Base-by-base conservation (phyloP, 2,329 filamentous ascomycete genomes). In the Fusarium metavorans region DNA sequence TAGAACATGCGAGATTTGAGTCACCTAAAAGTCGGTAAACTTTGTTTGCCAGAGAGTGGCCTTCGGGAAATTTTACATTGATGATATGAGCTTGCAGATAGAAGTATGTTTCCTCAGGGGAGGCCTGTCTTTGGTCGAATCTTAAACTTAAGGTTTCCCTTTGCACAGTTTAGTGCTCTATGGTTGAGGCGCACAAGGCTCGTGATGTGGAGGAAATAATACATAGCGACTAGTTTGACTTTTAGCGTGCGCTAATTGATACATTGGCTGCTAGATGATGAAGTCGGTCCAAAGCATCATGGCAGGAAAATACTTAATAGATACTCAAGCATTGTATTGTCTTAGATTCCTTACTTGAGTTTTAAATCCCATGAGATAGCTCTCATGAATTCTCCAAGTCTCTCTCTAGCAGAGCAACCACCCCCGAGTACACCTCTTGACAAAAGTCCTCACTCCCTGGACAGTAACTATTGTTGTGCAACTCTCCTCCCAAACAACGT, bases 401-500 rank as follows among this genome's bases (percentile, higher is more conserved):
- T 18, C 2, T 32, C 27, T 20, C 48, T 5, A 52, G 27, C n/a
- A 52, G 11, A 14, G 27, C 3, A 7, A 32, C 11, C 3, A 52
- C 27, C 11, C 27, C 18, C 7, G 48, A 8, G 11, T 32, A 52
- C 6, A 52, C 27, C 18, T 52, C 48, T 14, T 52, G 48, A 11
- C 48, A 52, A 52, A 52, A 32, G 27, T 52, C 48, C 27, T 52
- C 48, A 14, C 48, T 32, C 27, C 48, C 10, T n/a, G 48, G 8
- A 20, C 2, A 32, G 18, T 32, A 32, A n/a, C 11, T 32, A n/a
- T 52, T 5, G 27, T 3, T 52, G 6, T 52, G 48, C 1, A 52
- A 14, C 18, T 52, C 48, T n/a, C 48, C 48, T 20, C 48, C 48
- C 3, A 52, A 4, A 5, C 48, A 52, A 8, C 27, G 27, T 14